These are phyloP conservation scores for Beverwykella pulmonaria DNA, from an alignment of 495 filamentous ascomycete genomes.

Conservation along the genomic window DNA sequence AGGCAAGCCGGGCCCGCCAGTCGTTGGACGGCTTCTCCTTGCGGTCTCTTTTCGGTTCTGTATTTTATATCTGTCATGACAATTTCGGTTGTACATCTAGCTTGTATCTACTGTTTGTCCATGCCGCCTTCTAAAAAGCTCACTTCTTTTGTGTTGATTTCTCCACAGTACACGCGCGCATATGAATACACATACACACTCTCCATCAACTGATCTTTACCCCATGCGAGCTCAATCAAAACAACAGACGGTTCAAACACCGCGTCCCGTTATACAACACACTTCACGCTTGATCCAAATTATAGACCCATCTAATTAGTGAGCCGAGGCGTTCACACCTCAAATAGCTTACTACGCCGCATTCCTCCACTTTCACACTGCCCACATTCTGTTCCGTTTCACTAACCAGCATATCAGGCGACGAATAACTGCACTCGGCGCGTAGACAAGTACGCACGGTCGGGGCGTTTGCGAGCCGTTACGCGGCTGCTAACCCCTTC, in stretches of 20 bases:
- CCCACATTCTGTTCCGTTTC: not conserved
- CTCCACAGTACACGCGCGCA: too few species aligned
- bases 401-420: not conserved
- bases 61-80: not conserved
- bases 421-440: not conserved
- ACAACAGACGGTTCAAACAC: too few species aligned
- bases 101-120: too few species aligned
- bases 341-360: not conserved
- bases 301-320: not conserved
- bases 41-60: not conserved
- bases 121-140: too few species aligned
- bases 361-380: not conserved
- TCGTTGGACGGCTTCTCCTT: too few species aligned
- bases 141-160: too few species aligned
- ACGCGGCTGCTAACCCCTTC: not conserved
- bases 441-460: not conserved
- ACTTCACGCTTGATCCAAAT: not conserved
- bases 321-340: not conserved
- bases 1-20: too few species aligned
- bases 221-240: too few species aligned
- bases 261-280: not conserved
- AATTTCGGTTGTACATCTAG: not conserved
- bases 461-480: not conserved
- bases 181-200: too few species aligned
- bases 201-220: too few species aligned